A percentile compares a stretch with the other conserved stretches of the same genome.
These are phyloP conservation scores for Coelomomyces lativittatus DNA, from an alignment of 371 early-diverging fungal genomes.

Conservation along the genomic window DNA sequence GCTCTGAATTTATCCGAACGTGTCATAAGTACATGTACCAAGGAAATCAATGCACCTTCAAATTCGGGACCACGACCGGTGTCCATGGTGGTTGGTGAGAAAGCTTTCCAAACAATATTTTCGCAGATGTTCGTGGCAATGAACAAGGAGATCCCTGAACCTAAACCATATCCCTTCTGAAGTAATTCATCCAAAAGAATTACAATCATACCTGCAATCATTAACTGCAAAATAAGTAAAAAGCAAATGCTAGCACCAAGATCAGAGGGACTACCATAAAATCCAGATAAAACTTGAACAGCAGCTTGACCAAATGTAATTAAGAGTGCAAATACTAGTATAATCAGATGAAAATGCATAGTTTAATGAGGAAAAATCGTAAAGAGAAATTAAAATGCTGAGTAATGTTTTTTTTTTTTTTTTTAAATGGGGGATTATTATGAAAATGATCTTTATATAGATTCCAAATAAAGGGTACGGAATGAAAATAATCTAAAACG, in stretches of 20 bases:
- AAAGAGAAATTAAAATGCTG: too few relatives aligned
- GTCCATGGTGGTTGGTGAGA: conserved; percentile 90
- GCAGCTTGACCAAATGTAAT: conserved; percentile 93
- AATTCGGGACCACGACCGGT: conserved; percentile 94
- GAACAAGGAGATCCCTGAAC: conserved; percentile 98
- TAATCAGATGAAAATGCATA: too few relatives aligned
- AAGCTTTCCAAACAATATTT: conserved; percentile 97
- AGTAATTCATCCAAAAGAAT: conserved; percentile 97
- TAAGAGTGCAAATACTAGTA: conserved; percentile 62
- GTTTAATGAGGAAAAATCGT: too few relatives aligned
- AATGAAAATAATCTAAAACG: too few relatives aligned
- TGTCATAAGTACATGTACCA: conserved; percentile 86
- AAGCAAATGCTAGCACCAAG: conserved; percentile 85
- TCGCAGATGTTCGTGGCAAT: conserved; percentile 99
- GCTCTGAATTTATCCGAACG: conserved; percentile 95
- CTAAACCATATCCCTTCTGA: conserved; percentile 99
- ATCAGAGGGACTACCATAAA: conserved; percentile 90
- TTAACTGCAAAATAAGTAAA: conserved; percentile 86
- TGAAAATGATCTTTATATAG: too few relatives aligned
- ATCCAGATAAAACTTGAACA: conserved; percentile 92
- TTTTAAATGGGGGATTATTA: too few relatives aligned
- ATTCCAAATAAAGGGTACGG: too few relatives aligned
- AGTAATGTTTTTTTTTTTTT: too few relatives aligned
- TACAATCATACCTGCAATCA: conserved; percentile 89
- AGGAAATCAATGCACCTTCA: conserved; percentile 92